Evolutionary conservation across 2,329 filamentous ascomycete genomes (phyloP).

Genomic region (Colletotrichum tabaci): DNA sequence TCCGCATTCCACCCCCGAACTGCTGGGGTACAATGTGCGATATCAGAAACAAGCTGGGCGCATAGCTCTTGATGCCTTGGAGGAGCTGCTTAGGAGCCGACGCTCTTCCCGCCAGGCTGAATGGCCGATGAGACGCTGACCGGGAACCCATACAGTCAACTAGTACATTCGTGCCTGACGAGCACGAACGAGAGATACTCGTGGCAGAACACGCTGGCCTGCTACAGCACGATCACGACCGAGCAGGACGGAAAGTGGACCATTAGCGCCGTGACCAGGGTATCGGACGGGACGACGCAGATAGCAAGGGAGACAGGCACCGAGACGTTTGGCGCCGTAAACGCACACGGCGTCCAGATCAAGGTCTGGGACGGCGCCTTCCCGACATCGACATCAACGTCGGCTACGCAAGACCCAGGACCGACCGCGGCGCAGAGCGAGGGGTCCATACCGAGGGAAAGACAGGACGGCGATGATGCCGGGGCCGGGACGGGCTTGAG

Average conservation of each 20-base stretch:
- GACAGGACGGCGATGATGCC: no score
- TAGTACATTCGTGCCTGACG: constrained; percentile 4
- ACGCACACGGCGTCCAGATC: constrained; percentile 11
- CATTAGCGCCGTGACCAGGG: constrained; percentile 5
- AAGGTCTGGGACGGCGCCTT: constrained; percentile 19
- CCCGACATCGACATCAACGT: background rate
- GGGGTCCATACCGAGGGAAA: background rate
- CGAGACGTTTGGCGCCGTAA: constrained; percentile 7
- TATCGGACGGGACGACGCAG: background rate
- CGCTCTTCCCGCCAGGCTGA: background rate
- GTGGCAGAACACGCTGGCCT: constrained; percentile 10
- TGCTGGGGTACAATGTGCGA: no score
- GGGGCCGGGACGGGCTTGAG: background rate
- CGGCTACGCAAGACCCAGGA: background rate
- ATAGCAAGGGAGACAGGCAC: background rate
- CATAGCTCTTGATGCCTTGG: no score
- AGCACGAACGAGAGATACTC: background rate
- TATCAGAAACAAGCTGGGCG: no score
- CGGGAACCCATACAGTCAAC: background rate
- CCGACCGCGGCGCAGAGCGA: background rate
- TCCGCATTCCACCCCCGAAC: no score
- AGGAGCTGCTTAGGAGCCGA: background rate
- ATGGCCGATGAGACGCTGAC: background rate
- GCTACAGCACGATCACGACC: constrained; percentile 14
- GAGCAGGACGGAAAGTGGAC: constrained; percentile 8